phyloP scores from a whole-genome alignment of 805 yeast genomes.

The Maudiozyma barnettii region DNA sequence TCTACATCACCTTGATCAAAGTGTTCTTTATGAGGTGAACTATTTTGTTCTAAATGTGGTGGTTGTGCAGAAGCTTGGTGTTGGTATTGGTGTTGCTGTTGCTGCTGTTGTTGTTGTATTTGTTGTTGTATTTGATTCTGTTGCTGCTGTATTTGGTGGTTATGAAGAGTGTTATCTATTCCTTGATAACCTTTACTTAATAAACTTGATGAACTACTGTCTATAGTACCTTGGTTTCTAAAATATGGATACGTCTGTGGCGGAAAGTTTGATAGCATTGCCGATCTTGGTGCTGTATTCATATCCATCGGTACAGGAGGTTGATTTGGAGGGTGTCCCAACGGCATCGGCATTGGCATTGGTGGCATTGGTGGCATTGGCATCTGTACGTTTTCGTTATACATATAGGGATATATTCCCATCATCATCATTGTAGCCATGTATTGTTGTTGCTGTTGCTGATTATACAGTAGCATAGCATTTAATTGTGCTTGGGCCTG shows the following conservation, averaged over 20 bases:
- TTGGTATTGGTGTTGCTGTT: too few species aligned
- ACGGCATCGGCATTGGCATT: background rate
- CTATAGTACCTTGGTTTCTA: background rate
- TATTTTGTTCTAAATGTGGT: background rate
- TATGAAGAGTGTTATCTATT: background rate
- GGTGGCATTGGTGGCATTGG: background rate
- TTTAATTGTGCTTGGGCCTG: background rate
- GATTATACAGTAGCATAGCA: background rate
- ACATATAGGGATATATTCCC: constrained; percentile 1
- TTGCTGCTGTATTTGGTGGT: background rate
- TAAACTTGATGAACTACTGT: background rate
- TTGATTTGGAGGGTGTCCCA: background rate
- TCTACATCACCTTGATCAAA: background rate
- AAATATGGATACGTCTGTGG: constrained; percentile 1
- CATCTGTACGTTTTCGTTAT: background rate
- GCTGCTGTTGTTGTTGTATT: background rate
- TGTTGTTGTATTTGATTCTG: background rate
- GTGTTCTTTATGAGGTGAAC: background rate
- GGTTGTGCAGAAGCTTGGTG: too few species aligned
- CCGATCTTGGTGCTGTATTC: background rate
- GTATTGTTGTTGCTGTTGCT: background rate
- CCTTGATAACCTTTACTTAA: background rate
- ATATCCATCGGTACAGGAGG: background rate
- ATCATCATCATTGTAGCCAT: constrained; percentile 1
- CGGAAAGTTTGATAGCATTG: background rate